A percentile compares a stretch with the other conserved stretches of the same genome.
phyloP scores from a whole-genome alignment of 495 filamentous ascomycete genomes.

The Penicillium salamii region DNA sequence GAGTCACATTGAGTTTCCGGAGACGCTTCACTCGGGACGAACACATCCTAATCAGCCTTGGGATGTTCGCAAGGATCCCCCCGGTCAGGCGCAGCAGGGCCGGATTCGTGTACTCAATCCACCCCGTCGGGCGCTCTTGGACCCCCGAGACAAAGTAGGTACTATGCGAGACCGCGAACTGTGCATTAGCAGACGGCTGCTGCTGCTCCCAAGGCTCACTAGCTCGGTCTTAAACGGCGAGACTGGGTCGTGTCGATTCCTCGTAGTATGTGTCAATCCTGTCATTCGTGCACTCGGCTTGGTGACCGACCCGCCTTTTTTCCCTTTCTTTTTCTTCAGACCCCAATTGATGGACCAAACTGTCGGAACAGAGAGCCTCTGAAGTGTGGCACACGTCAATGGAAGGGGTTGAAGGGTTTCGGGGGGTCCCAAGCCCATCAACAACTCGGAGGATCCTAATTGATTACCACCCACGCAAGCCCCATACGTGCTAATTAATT shows the following conservation, averaged over 20 bases:
- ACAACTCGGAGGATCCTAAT: conserved; percentile 13
- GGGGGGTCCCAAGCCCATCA: conserved; percentile 1
- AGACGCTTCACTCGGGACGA: conserved; percentile 10
- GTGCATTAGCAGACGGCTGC: conserved; percentile 23
- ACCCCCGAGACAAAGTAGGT: conserved; percentile 19
- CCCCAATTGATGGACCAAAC: conserved; percentile 11
- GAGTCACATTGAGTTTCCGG: conserved; percentile 5
- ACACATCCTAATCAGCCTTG: conserved; percentile 3
- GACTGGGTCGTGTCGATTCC: conserved; percentile 12
- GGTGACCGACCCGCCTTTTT: conserved; percentile 22
- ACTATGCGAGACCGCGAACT: conserved; percentile 19
- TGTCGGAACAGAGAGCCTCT: conserved; percentile 1
- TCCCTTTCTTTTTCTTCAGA: conserved; percentile 3
- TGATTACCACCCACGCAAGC: conserved; percentile 2
- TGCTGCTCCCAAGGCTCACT: conserved; percentile 21
- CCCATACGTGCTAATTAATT: conserved; percentile 1
- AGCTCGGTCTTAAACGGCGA: conserved; percentile 20
- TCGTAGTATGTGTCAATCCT: conserved; percentile 8
- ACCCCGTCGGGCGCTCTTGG: conserved; percentile 27
- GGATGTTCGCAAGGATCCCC: not conserved
- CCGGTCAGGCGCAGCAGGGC: conserved; percentile 10
- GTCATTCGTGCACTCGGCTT: conserved; percentile 19
- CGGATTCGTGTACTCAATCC: conserved; percentile 21
- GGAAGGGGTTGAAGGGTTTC: conserved; percentile 6
- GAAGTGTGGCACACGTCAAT: not conserved